phyloP scores from a whole-genome alignment of 2,329 filamentous ascomycete genomes.

The Stagonosporopsis chrysanthemi region DNA sequence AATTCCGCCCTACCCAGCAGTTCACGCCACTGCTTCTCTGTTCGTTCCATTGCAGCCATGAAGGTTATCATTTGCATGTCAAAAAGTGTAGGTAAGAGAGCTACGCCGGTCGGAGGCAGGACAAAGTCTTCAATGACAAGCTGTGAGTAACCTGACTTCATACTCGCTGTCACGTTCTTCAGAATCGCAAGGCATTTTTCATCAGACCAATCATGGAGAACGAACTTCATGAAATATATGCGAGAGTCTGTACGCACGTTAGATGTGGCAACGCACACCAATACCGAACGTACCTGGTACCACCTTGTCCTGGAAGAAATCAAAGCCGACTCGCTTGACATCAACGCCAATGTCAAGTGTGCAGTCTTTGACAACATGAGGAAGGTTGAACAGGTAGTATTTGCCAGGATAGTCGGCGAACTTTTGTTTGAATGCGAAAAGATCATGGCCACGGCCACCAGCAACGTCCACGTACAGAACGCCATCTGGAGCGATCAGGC shows the following conservation, averaged over 20 bases:
- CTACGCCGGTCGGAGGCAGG: slow-evolving; percentile 3
- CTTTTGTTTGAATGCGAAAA: slow-evolving; percentile 11
- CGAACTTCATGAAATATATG: slow-evolving; percentile 20
- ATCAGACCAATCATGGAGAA: slow-evolving; percentile 17
- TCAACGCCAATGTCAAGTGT: slow-evolving; percentile 10
- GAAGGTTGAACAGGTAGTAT: too few relatives aligned
- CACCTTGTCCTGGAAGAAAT: slow-evolving; percentile 31
- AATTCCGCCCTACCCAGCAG: slow-evolving; percentile 6
- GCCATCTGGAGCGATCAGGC: too few relatives aligned
- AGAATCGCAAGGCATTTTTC: slow-evolving; percentile 16
- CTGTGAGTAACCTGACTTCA: slow-evolving; percentile 19
- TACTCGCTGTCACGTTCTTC: slow-evolving; percentile 10
- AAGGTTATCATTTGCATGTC: slow-evolving; percentile 18
- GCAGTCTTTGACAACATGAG: not conserved
- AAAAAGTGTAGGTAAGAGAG: slow-evolving; percentile 5
- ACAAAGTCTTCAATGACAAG: slow-evolving; percentile 19
- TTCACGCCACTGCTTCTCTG: slow-evolving; percentile 7
- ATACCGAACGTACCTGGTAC: not conserved
- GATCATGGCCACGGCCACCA: slow-evolving; percentile 18
- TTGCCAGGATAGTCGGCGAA: too few relatives aligned
- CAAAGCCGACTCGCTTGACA: slow-evolving; percentile 18
- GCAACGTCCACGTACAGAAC: slow-evolving; percentile 18
- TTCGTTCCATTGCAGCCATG: slow-evolving; percentile 7
- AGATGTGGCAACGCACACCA: not conserved
- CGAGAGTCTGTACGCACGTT: not conserved